These are phyloP conservation scores for Paxillus ammoniavirescens DNA, from an alignment of 768 basidiomycete species.

Conservation along the genomic window DNA sequence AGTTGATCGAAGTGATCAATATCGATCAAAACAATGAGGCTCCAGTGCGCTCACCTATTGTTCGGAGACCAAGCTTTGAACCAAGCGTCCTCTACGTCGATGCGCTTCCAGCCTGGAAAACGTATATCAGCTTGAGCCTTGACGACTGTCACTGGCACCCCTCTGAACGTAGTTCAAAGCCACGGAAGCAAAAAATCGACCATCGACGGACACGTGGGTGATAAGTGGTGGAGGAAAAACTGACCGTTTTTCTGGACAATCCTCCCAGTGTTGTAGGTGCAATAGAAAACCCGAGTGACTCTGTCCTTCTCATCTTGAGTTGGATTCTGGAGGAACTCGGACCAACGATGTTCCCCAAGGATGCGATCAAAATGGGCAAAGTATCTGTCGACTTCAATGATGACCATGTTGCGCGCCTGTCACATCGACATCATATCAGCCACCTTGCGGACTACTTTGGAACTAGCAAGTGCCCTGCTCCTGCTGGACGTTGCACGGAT, in stretches of 20 bases:
- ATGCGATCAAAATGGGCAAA: slow-evolving; percentile 33
- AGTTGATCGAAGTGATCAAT: background rate
- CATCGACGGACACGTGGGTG: background rate
- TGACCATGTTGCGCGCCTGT: slow-evolving; percentile 44
- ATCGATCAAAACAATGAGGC: background rate
- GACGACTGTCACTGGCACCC: too few species aligned
- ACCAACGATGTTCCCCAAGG: slow-evolving; percentile 45
- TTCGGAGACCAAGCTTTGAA: slow-evolving; percentile 31
- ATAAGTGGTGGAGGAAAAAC: slow-evolving; percentile 2
- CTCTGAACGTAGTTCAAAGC: too few species aligned
- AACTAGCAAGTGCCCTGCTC: too few species aligned
- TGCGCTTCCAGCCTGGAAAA: slow-evolving; percentile 45
- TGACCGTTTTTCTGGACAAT: slow-evolving; percentile 45
- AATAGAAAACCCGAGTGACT: slow-evolving; percentile 39
- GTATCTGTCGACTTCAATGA: slow-evolving; percentile 39
- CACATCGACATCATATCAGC: background rate
- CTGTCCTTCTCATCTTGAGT: slow-evolving; percentile 26
- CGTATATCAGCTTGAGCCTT: background rate
- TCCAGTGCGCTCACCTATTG: slow-evolving; percentile 21
- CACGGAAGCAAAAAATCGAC: background rate
- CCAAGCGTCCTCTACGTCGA: slow-evolving; percentile 43
- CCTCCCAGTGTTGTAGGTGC: slow-evolving; percentile 35
- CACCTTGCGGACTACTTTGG: background rate
- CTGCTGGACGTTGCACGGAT: background rate
- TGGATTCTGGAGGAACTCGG: slow-evolving; percentile 35